These are phyloP conservation scores for Fusarium avenaceum DNA, from an alignment of 2,329 filamentous ascomycete species.

Conservation along the genomic window DNA sequence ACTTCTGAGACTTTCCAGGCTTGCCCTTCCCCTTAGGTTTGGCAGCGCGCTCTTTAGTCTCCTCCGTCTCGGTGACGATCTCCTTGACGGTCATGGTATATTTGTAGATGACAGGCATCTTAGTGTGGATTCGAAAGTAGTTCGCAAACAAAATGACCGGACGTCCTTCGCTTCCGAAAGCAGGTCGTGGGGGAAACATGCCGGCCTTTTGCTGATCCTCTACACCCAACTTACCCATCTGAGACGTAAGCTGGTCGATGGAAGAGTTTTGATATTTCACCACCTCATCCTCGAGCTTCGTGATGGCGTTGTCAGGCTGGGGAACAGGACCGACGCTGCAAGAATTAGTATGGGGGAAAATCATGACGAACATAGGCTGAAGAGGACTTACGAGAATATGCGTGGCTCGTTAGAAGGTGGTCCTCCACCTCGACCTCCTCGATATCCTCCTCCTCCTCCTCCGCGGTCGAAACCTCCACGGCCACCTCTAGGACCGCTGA, in stretches of 20 bases:
- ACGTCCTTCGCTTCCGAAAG: constrained; percentile 61
- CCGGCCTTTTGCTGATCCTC: constrained; percentile 43
- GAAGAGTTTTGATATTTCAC: constrained; percentile 50
- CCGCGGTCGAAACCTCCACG: constrained; percentile 41
- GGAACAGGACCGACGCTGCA: constrained; percentile 46
- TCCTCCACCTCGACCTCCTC: constrained; percentile 35
- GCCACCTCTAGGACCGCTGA: constrained; percentile 34
- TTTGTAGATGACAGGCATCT: constrained; percentile 56
- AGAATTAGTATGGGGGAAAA: constrained; percentile 17
- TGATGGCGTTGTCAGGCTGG: constrained; percentile 47
- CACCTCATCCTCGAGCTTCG: constrained; percentile 59
- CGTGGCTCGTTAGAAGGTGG: constrained; percentile 14
- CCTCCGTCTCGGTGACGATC: constrained; percentile 27
- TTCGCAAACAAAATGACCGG: constrained; percentile 66
- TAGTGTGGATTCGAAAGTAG: constrained; percentile 63
- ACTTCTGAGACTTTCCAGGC: constrained; percentile 15
- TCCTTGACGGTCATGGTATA: constrained; percentile 61
- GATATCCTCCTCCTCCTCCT: constrained; percentile 38
- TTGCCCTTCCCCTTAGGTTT: constrained; percentile 33
- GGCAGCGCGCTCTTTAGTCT: constrained; percentile 7
- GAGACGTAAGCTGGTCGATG: constrained; percentile 49
- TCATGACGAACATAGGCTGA: background rate
- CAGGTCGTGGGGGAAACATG: constrained; percentile 62
- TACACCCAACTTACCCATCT: constrained; percentile 56
- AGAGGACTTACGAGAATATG: constrained; percentile 42